A percentile compares a stretch with the other conserved stretches of the same genome.
These are phyloP conservation scores for Platismatia glauca DNA, from an alignment of 495 filamentous ascomycete species.

Conservation along the genomic window DNA sequence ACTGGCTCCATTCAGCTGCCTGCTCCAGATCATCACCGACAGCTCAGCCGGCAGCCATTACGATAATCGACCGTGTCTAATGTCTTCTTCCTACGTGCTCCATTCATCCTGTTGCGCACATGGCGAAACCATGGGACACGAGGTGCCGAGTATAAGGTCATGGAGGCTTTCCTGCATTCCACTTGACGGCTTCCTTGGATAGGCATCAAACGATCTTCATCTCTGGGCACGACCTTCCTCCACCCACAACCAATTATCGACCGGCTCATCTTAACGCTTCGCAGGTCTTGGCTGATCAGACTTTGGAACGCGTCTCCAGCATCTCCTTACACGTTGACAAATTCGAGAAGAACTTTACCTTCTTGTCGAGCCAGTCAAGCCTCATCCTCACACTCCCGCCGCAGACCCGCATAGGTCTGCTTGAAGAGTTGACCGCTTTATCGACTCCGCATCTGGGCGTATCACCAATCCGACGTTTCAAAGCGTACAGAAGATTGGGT, in stretches of 20 bases:
- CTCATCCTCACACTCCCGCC: not conserved
- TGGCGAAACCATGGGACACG: slow-evolving; percentile 15
- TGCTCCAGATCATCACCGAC: slow-evolving; percentile 18
- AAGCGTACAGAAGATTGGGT: slow-evolving; percentile 2
- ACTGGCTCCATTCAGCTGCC: slow-evolving; percentile 17
- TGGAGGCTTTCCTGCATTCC: slow-evolving; percentile 7
- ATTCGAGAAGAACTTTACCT: slow-evolving; percentile 3
- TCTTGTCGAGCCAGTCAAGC: slow-evolving; percentile 8
- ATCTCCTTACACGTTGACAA: slow-evolving; percentile 6
- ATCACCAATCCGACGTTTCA: not conserved
- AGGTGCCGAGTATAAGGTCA: slow-evolving; percentile 7
- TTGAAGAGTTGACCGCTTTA: slow-evolving; percentile 13
- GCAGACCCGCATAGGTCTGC: slow-evolving; percentile 3
- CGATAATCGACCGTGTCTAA: slow-evolving; percentile 1
- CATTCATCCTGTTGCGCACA: slow-evolving; percentile 13
- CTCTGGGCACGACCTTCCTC: not conserved
- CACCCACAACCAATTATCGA: slow-evolving; percentile 10
- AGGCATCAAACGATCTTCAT: slow-evolving; percentile 3
- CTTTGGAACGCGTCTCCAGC: slow-evolving; percentile 10
- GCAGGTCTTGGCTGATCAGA: not conserved
- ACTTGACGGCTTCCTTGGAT: slow-evolving; percentile 10
- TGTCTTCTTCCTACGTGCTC: not conserved
- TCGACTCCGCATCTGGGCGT: not conserved
- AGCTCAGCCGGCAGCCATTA: slow-evolving; percentile 8
- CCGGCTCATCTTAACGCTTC: slow-evolving; percentile 3